Base-by-base conservation (phyloP, 78 protist genomes). In the Chrysochromulina parva region DNA sequence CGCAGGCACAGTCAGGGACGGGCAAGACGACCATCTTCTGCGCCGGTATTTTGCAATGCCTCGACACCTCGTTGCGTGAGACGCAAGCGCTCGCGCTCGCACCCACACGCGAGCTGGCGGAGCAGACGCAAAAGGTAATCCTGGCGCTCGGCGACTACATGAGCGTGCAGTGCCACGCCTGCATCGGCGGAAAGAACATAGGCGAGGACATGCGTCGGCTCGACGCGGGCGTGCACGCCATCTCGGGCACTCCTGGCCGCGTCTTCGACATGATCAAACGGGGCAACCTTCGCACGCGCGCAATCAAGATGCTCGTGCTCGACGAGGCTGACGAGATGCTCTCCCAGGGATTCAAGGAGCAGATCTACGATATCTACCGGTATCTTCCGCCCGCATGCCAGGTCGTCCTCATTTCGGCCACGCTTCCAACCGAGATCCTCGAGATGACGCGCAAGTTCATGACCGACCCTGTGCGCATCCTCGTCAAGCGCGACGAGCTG, bases 281-380 rank as follows among this genome's bases (percentile, higher is more conserved):
- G 50, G 90, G 97, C 67, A 88, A 80, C 20, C 19, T 93, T 60
- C 74, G 90, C 28, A 90, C 98, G 28, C 58, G 94, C 58, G 85
- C 85, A 59, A 92, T 99, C 81, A 96, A 96, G 94, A 93, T 97
- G 95, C 59, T 98, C 85, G 94, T 99, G 52, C 95, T 99, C 54
- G 99, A 99, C 82, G 99, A 99, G 95, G 99, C 99, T 2, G 99
- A 99, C 90, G 99, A 98, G 89, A 98, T 99, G 99, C 95, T 99
- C 13, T 60, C 69, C 53, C 67, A 85, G 48, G 99, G 99, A 22
- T 97, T 96, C 91, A 87, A 92, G 69, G 94, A 92, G 84, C 93
- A 91, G 67, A 84, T 95, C 60, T 89, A 91, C 65, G 94, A 94
- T 26, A 92, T 93, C 26, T 94, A 91, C 69, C 94, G 94, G 38